Base-by-base conservation (phyloP, 208 protist species). In the Leptomonas seymouri region DNA sequence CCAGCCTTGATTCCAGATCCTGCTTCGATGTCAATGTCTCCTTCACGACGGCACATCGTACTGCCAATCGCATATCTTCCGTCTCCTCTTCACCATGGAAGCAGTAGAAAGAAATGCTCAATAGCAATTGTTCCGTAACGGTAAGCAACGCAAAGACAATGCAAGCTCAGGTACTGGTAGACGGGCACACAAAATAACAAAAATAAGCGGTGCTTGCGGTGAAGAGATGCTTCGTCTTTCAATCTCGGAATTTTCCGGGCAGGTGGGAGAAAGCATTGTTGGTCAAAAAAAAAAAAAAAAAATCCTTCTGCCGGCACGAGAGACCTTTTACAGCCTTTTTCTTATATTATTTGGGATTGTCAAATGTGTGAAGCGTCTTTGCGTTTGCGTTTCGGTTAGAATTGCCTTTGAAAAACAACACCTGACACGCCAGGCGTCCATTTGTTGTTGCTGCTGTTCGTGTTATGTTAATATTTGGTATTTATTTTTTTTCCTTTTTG, bases 201-300 rank as follows among this genome's bases (percentile, higher is more conserved):
- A 56, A 56, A 31, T 1, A 14, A 31, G 51, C 8, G 5, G 48
- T 53, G n/a, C 28, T 39, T 3, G 34, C 28, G 28, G 3, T 15
- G 20, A 39, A 57, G 31, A 28, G 51, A 39, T 15, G 51, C 51
- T 14, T 0, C 45, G 12, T 59, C 31, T 41, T 59, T 45, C 6
- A 7, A 45, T 28, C 20, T 59, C 54, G 54, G 54, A 59, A 59
- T 59, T 59, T 59, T 5, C 54, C 54, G 54, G 27, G 54, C 54
- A n/a, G 54, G 15, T 27, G 18, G 28, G 18, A 59, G n/a, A 59
- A 31, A 57, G 28, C n/a, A 7, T 54, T 39, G 34, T n/a, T n/a
- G n/a, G n/a, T n/a, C n/a, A n/a, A n/a, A n/a, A n/a, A n/a, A n/a
- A n/a, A n/a, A n/a, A n/a, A n/a, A n/a, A n/a, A n/a, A n/a, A n/a